Percentiles rank a stretch among this genome's conserved stretches.
Evolutionary conservation across 1,284 basidiomycete species (phyloP).

Genomic region (Leccinum variabile): DNA sequence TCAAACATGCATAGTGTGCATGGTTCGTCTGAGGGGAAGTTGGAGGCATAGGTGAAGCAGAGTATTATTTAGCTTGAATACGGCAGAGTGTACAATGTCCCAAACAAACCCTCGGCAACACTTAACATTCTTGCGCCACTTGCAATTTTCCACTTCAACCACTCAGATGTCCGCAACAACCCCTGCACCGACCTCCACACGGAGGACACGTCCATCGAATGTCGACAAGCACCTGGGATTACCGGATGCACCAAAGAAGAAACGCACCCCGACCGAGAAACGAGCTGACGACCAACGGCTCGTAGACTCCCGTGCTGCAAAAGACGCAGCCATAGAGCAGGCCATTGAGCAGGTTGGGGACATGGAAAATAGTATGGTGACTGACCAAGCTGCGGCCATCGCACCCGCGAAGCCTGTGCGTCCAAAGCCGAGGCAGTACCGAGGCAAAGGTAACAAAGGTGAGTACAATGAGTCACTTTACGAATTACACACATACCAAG

Average conservation of each 20-base stretch:
- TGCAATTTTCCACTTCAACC: not conserved
- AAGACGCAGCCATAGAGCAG: not conserved
- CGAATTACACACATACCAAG: not conserved
- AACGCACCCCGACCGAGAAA: not conserved
- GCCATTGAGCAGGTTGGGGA: not conserved
- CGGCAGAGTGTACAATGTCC: not conserved
- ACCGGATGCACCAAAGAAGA: not conserved
- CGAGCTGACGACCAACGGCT: not conserved
- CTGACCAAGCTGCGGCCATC: not conserved
- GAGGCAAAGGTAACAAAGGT: not conserved
- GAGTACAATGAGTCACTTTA: not conserved
- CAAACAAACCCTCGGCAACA: not conserved
- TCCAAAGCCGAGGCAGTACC: not conserved
- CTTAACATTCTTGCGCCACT: not conserved
- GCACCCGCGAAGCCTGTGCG: not conserved
- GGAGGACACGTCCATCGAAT: not conserved
- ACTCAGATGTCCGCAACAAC: not conserved
- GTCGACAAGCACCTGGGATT: not conserved
- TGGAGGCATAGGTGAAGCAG: not conserved
- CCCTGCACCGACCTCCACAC: not conserved
- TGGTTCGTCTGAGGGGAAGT: not conserved
- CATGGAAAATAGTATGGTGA: not conserved
- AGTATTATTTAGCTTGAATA: not conserved
- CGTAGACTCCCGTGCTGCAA: not conserved
- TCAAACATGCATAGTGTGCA: not conserved